Percentiles rank a stretch among this genome's conserved stretches.
Conservation (phyloP, 306 rosid species). For the Quercus rubra region DNA sequence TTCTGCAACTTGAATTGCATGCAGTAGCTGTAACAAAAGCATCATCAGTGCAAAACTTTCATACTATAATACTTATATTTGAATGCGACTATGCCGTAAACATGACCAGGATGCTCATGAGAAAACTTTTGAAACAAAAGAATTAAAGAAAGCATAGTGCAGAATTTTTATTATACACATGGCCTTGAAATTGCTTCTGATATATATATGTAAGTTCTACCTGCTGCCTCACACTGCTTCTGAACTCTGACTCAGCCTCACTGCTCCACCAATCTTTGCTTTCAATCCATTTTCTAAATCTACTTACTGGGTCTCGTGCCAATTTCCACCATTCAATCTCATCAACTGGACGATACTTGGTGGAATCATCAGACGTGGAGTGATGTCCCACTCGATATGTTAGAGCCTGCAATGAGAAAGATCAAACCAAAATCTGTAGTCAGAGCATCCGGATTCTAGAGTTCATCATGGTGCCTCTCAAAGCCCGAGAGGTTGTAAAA, state of each 20-base stretch:
- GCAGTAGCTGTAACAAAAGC: slow-evolving; percentile 54
- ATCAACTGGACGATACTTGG: slow-evolving; percentile 69
- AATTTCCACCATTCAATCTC: slow-evolving; percentile 86
- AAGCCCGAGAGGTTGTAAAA: not conserved
- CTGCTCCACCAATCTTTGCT: slow-evolving; percentile 79
- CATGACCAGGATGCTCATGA: not conserved
- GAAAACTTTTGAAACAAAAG: not conserved
- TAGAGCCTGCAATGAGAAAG: slow-evolving; percentile 53
- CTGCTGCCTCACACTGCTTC: slow-evolving; percentile 55
- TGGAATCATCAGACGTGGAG: slow-evolving; percentile 94
- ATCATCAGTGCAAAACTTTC: slow-evolving; percentile 1
- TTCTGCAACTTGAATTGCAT: slow-evolving; percentile 87
- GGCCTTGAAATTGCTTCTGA: not conserved
- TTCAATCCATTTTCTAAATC: slow-evolving; percentile 92
- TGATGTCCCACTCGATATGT: slow-evolving; percentile 97
- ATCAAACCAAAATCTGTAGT: not conserved
- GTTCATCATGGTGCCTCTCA: not conserved
- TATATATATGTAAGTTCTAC: slow-evolving; percentile 30
- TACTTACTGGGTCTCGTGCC: slow-evolving; percentile 67
- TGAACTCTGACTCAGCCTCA: slow-evolving; percentile 58
- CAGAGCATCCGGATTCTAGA: not conserved
- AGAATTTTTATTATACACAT: not conserved
- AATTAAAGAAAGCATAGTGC: not conserved
- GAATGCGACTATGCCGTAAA: not conserved
- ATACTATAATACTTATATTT: not conserved